A percentile compares a stretch with the other conserved stretches of the same genome.
phyloP scores from a whole-genome alignment of 352 stramenopile species.

The Poterioochromonas sp. region DNA sequence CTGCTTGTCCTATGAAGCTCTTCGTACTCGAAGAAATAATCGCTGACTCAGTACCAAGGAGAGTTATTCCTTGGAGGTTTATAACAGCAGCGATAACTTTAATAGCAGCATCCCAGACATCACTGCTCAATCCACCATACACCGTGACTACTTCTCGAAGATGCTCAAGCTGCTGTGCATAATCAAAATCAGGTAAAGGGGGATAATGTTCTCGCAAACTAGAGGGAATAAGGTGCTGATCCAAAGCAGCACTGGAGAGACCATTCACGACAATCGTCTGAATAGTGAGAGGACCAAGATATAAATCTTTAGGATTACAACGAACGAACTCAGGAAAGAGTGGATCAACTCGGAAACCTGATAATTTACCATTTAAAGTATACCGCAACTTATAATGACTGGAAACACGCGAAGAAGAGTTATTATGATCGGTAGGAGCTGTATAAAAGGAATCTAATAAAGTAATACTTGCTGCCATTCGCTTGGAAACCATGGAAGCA shows the following conservation, averaged over 20 bases:
- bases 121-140: not conserved
- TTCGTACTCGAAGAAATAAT: constrained; percentile 12
- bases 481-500: not conserved
- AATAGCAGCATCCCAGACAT: not conserved
- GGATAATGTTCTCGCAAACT: not conserved
- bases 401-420: not conserved
- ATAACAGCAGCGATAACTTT: constrained; percentile 4
- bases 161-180: not conserved
- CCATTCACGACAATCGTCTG: not conserved
- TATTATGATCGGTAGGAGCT: not conserved
- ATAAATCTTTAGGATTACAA: not conserved
- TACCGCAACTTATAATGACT: not conserved
- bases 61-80: not conserved
- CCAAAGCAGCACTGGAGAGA: not conserved
- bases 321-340: not conserved
- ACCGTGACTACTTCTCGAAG: not conserved
- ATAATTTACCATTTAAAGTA: not conserved
- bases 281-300: not conserved
- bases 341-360: not conserved
- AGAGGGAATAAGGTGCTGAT: not conserved
- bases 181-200: not conserved
- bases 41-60: not conserved
- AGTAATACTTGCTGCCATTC: not conserved
- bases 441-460: not conserved
- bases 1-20: not conserved